Evolutionary conservation across 805 yeast genomes (phyloP), one percentile per base, ranked within the genome.

Genomic region (Saturnispora dispora): DNA sequence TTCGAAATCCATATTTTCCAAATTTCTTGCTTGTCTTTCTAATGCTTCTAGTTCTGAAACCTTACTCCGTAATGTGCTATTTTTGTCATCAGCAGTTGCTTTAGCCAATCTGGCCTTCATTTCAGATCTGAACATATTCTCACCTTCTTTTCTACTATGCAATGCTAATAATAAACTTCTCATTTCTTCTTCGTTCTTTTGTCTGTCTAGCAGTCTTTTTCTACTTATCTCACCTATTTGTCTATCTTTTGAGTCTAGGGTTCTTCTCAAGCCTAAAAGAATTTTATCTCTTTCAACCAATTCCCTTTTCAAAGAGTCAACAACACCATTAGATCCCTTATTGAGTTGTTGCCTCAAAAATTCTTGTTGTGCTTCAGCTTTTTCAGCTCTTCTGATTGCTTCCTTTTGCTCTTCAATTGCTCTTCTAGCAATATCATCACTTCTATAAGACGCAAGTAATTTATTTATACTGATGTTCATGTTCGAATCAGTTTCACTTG

Each of bases 1-100:
- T 27, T 78, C 83, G 60, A 88, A 89, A 57, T 88, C 93, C 20
- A 86, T 84, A 78, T 81, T 83, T 63, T 91, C 97, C 53, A 91
- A 73, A 60, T 85, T 86, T 54, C 95, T 71, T 0, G 96, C 96
- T 70, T 87, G 86, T 46, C 78, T 77, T 62, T 87, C 96, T 49
- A 90, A 74, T n/a, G 32, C 46, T 39, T 55, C 57, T 20, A 52
- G 30, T 17, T 51, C 47, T 3, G 39, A 27, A 22, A 55, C 52
- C 23, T 51, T 51, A 23, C 35, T 48, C 37, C 50, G 51, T 23
- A 51, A 41, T 18, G 45, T 48, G 15, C 30, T 40, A 22, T 48
- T 50, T 18, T 39, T 50, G 15, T 46, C 45, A 27, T 50, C 52
- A 5, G 42, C 25, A 4, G 47, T 17, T 15, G 44, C 51, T 20